These are phyloP conservation scores for Nemania sp. DNA, from an alignment of 2,329 filamentous ascomycete species.

Conservation along the genomic window DNA sequence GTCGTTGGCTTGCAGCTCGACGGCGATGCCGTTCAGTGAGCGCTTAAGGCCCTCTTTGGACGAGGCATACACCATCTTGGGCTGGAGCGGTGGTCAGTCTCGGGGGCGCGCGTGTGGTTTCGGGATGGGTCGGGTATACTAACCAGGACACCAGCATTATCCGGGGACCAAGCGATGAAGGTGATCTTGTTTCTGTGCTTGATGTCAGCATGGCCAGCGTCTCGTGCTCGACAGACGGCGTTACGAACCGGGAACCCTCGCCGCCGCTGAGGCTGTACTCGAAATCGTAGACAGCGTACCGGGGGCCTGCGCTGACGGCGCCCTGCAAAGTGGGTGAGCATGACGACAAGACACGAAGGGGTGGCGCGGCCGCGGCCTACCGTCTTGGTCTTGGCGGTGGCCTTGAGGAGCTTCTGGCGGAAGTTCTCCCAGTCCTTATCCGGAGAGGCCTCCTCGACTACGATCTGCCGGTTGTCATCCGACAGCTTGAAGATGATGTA, in stretches of 20 bases:
- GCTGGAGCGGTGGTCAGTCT: slow-evolving; percentile 45
- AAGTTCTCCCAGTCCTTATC: slow-evolving; percentile 72
- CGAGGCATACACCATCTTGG: slow-evolving; percentile 89
- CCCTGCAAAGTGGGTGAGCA: slow-evolving; percentile 53
- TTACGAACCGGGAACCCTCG: slow-evolving; percentile 68
- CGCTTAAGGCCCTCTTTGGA: slow-evolving; percentile 88
- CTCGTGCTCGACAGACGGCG: slow-evolving; percentile 36
- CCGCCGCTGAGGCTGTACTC: slow-evolving; percentile 73
- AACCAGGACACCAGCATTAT: slow-evolving; percentile 80
- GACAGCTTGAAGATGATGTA: slow-evolving; percentile 89
- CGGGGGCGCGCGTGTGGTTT: neutral
- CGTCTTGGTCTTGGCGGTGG: slow-evolving; percentile 72
- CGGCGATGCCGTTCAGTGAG: slow-evolving; percentile 73
- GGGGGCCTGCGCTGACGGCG: slow-evolving; percentile 67
- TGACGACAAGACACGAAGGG: slow-evolving; percentile 39
- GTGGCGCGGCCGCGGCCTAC: slow-evolving; percentile 48
- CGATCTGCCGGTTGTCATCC: slow-evolving; percentile 81
- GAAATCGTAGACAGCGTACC: slow-evolving; percentile 86
- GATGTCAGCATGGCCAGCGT: slow-evolving; percentile 17
- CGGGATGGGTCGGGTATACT: slow-evolving; percentile 36
- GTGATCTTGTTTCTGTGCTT: slow-evolving; percentile 72
- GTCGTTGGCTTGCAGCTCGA: slow-evolving; percentile 84
- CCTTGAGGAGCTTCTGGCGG: slow-evolving; percentile 75
- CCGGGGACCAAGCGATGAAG: slow-evolving; percentile 80
- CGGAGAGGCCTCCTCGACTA: slow-evolving; percentile 73